phyloP scores from a whole-genome alignment of 202 grass and related monocot genomes.

The Sporobolus alterniflorus region DNA sequence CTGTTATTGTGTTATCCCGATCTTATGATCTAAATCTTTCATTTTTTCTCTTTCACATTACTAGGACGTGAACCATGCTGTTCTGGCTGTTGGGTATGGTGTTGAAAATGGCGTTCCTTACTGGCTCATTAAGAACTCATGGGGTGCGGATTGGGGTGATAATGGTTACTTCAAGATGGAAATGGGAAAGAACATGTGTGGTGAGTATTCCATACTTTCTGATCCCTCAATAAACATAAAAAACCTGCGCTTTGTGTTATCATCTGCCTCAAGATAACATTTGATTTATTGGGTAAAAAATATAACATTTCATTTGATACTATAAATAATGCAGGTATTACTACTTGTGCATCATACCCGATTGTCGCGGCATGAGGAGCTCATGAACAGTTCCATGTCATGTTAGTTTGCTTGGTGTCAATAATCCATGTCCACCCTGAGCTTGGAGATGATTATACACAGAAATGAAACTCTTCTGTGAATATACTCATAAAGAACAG shows the following conservation, averaged over 20 bases:
- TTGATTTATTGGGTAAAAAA: too few relatives aligned
- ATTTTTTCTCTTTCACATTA: neutral
- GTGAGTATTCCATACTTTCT: constrained; percentile 46
- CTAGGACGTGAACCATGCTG: constrained; percentile 99
- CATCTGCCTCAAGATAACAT: neutral
- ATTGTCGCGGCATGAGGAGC: constrained; percentile 44
- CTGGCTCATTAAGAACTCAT: constrained; percentile 99
- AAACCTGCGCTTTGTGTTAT: neutral
- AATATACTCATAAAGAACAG: constrained; percentile 34
- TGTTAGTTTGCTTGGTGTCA: neutral
- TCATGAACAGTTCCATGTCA: neutral
- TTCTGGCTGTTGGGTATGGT: constrained; percentile 95
- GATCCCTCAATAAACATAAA: neutral
- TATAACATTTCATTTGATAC: too few relatives aligned
- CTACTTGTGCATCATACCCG: constrained; percentile 82
- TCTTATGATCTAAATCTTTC: neutral
- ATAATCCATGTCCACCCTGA: constrained; percentile 40
- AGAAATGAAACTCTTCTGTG: constrained; percentile 32
- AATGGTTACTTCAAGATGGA: constrained; percentile 99
- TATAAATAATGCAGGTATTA: constrained; percentile 54
- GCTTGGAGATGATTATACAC: constrained; percentile 31
- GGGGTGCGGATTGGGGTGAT: constrained; percentile 84
- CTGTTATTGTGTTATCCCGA: neutral
- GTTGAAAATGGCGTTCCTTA: constrained; percentile 79
- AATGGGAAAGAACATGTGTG: constrained; percentile 98